Base-by-base conservation (phyloP, 805 yeast species). In the Wickerhamiella azymoides region DNA sequence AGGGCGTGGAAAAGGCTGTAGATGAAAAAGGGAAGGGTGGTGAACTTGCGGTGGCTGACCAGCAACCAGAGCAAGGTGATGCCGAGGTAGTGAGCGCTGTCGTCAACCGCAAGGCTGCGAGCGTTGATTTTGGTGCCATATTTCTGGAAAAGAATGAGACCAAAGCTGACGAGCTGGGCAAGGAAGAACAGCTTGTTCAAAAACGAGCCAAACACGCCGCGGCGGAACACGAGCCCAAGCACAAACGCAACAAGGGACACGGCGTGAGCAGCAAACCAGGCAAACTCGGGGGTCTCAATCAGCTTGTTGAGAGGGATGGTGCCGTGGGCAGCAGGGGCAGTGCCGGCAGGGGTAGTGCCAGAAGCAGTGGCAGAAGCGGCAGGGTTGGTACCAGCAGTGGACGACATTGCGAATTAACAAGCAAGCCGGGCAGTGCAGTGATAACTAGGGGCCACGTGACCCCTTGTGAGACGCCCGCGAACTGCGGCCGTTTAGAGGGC, bases 1-100 rank as follows among this genome's bases (percentile, higher is more conserved):
- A 86, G 67, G 10, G 76, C 77, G 61, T 88, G 96, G 75, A 89
- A 86, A 16, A 78, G 59, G 7, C 96, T 80, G 62, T 81, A 88
- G 47, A 83, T 66, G 39, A 76, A 67, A 58, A 82, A 85, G 46
- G 96, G 94, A 19, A 79, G 60, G 51, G 80, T 65, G 2, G 94
- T 72, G 46, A 83, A 59, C 28, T 74, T 62, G 51, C 74, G 73
- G 49, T 71, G 74, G 40, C 80, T 77, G 53, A 85, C 72, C 48
- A 78, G 59, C 57, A 72, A 63, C 77, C 77, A 75, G 37, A 67
- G 68, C 50, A 72, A 52, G 41, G 78, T 77, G 48, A 78, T 63
- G 36, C 69, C 60, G 44, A 83, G 69, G 63, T 86, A 88, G 53
- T 84, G 89, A 47, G 74, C 66, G 59, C 82, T 83, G 58, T 81